phyloP scores from a whole-genome alignment of 768 basidiomycete species.

The Pisolithus sp. region DNA sequence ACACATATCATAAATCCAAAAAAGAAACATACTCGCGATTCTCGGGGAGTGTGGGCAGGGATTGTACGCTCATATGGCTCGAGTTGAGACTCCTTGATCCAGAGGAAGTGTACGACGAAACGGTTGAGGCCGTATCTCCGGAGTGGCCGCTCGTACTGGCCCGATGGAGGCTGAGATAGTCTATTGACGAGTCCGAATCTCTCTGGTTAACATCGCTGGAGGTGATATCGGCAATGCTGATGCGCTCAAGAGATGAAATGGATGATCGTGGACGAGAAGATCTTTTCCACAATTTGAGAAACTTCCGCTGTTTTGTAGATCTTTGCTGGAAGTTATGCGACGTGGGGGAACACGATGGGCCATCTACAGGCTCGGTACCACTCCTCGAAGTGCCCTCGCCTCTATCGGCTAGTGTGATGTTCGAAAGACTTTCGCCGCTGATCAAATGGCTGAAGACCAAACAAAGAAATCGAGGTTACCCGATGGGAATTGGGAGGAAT shows the following conservation, averaged over 20 bases:
- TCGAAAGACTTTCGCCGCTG: background rate
- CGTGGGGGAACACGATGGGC: background rate
- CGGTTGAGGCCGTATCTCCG: background rate
- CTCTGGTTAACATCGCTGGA: background rate
- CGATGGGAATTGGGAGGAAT: background rate
- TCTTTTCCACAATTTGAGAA: slow-evolving; percentile 3
- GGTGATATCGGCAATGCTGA: background rate
- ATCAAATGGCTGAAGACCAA: background rate
- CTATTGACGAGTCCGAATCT: background rate
- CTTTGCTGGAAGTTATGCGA: background rate
- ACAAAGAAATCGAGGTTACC: background rate
- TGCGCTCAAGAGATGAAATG: background rate
- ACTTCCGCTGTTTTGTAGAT: background rate
- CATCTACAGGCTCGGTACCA: background rate
- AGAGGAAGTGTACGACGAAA: background rate
- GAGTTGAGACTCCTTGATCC: background rate
- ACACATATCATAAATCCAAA: slow-evolving; percentile 12
- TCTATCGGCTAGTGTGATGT: background rate
- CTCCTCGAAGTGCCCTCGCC: background rate
- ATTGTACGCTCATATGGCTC: background rate
- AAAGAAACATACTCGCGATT: slow-evolving; percentile 21
- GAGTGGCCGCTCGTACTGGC: background rate
- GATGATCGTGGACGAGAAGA: background rate
- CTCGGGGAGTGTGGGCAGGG: slow-evolving; percentile 7
- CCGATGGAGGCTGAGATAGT: background rate